Evolutionary conservation across 2,329 filamentous ascomycete genomes (phyloP).

Genomic region (Dactylellina leptospora): DNA sequence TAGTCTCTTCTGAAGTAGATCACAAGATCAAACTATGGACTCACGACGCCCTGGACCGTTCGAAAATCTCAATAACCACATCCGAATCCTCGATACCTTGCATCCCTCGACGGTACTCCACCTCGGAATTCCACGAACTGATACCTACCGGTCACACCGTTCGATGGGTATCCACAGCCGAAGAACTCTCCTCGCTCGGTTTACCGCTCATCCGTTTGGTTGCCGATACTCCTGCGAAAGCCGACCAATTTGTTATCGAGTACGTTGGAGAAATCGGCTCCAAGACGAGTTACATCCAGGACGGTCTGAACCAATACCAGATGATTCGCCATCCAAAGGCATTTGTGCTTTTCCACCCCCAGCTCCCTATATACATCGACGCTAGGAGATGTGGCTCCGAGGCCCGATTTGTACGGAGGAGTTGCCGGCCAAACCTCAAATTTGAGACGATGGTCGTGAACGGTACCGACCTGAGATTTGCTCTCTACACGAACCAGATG

Average conservation of each 20-base stretch:
- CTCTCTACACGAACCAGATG: conserved; percentile 81
- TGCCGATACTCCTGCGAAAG: conserved; percentile 43
- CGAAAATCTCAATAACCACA: conserved; percentile 27
- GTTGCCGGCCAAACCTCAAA: conserved; percentile 87
- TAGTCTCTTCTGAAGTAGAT: conserved; percentile 48
- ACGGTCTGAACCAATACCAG: conserved; percentile 64
- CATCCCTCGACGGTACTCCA: conserved; percentile 35
- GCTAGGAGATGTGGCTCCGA: conserved; percentile 85
- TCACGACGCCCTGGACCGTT: conserved; percentile 25
- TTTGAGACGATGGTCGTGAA: conserved; percentile 86
- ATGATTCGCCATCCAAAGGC: conserved; percentile 67
- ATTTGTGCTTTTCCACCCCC: conserved; percentile 86
- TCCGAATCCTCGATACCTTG: conserved; percentile 32
- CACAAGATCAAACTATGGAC: conserved; percentile 49
- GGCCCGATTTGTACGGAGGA: conserved; percentile 88
- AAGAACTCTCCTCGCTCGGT: conserved; percentile 37
- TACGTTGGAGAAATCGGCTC: conserved; percentile 71
- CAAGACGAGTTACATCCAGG: conserved; percentile 64
- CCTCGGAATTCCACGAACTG: conserved; percentile 41
- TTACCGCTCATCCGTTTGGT: conserved; percentile 45
- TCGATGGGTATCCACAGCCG: conserved; percentile 44
- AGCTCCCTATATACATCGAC: conserved; percentile 90
- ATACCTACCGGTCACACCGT: conserved; percentile 46
- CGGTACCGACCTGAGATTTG: conserved; percentile 84
- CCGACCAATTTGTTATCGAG: conserved; percentile 48